phyloP scores from a whole-genome alignment of 345 rosid species.

The Tarenaya hassleriana region DNA sequence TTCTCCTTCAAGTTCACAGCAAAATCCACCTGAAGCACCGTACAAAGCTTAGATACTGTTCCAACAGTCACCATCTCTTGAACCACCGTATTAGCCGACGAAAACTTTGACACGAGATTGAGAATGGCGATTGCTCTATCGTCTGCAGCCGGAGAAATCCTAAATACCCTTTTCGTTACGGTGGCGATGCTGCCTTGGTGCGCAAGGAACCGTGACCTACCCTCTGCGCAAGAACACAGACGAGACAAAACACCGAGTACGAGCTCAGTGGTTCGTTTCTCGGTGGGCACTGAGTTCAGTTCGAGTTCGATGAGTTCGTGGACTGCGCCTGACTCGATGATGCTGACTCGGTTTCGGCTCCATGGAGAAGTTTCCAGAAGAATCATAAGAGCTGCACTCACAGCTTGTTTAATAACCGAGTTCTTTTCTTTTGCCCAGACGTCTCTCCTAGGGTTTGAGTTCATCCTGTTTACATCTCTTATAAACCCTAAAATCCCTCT shows the following conservation, averaged over 20 bases:
- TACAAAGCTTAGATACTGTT: slow-evolving; percentile 55
- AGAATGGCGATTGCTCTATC: slow-evolving; percentile 55
- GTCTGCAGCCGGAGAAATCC: slow-evolving; percentile 42
- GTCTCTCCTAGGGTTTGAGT: slow-evolving; percentile 4
- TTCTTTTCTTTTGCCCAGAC: slow-evolving; percentile 18
- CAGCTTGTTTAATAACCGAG: slow-evolving; percentile 35
- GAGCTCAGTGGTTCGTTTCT: slow-evolving; percentile 49
- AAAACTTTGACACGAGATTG: slow-evolving; percentile 36
- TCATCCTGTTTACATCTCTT: slow-evolving; percentile 16
- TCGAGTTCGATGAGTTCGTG: slow-evolving; percentile 65
- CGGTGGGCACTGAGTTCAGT: slow-evolving; percentile 29
- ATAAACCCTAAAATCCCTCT: slow-evolving; percentile 36
- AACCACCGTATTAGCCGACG: slow-evolving; percentile 42
- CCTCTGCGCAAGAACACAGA: slow-evolving; percentile 63
- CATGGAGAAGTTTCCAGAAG: slow-evolving; percentile 40
- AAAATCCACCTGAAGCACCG: slow-evolving; percentile 38
- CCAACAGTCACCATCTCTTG: slow-evolving; percentile 55
- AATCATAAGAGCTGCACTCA: slow-evolving; percentile 44
- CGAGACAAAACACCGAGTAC: slow-evolving; percentile 43
- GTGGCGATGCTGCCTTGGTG: slow-evolving; percentile 55
- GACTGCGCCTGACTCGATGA: slow-evolving; percentile 50
- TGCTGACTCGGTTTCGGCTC: slow-evolving; percentile 48
- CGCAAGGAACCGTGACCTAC: slow-evolving; percentile 50
- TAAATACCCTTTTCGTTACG: slow-evolving; percentile 46
- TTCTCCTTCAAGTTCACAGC: slow-evolving; percentile 43